Conservation (phyloP, 371 early-diverging fungal genomes). For the Mycotypha africana region DNA sequence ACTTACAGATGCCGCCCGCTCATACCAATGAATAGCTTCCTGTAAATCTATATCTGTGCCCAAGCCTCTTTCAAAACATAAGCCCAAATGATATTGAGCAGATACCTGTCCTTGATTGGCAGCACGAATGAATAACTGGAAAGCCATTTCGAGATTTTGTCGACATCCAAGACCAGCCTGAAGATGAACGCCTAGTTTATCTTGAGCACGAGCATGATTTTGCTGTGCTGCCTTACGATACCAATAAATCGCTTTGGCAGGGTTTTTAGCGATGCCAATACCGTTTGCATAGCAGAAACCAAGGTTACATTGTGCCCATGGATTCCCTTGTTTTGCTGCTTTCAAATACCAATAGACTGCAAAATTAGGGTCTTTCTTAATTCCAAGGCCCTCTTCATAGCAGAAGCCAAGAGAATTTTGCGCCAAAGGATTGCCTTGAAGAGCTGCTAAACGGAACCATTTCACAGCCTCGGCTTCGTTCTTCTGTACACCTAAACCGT, state of each 20-base stretch:
- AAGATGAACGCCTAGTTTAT: constrained; percentile 75
- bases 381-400: constrained; percentile 72
- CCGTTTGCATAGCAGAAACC: constrained; percentile 73
- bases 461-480: constrained; percentile 60
- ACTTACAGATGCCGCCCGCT: constrained; percentile 54
- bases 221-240: constrained; percentile 64
- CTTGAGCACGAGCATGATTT: constrained; percentile 58
- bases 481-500: constrained; percentile 68
- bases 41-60: constrained; percentile 52
- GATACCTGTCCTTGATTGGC: constrained; percentile 61
- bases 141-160: constrained; percentile 49
- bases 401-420: constrained; percentile 85
- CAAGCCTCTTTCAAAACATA: constrained; percentile 61
- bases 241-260: constrained; percentile 47
- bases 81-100: constrained; percentile 60
- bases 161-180: constrained; percentile 69
- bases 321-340: constrained; percentile 59
- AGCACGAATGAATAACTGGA: constrained; percentile 52
- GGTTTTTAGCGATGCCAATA: constrained; percentile 58
- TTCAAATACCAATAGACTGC: constrained; percentile 64
- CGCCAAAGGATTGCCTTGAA: constrained; percentile 71
- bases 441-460: constrained; percentile 64
- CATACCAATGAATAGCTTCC: constrained; percentile 62
- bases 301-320: constrained; percentile 66
- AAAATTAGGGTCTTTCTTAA: constrained; percentile 39